These are phyloP conservation scores for Hyparrhenia diplandra DNA, from an alignment of 176 grass and related monocot genomes.

Conservation along the genomic window DNA sequence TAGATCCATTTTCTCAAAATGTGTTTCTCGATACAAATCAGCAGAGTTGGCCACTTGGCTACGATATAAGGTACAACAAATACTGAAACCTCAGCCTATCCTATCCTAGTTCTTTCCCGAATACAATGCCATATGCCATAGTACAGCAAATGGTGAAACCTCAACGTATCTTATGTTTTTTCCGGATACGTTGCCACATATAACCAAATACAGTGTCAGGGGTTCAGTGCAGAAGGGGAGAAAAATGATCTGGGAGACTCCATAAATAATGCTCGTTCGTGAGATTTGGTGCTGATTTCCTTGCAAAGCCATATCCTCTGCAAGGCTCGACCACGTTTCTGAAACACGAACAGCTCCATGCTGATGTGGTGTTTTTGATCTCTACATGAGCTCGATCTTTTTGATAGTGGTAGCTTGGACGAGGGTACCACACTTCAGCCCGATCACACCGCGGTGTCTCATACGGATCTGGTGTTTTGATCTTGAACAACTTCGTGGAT, in stretches of 20 bases:
- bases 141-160: background rate
- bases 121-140: background rate
- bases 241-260: background rate
- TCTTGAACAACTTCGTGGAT: conserved; percentile 45
- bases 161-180: background rate
- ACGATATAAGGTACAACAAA: conserved; percentile 1
- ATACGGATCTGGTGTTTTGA: background rate
- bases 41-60: no score
- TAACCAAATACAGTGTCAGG: background rate
- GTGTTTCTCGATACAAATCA: no score
- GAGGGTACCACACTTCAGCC: conserved; percentile 60
- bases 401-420: conserved; percentile 40
- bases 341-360: background rate
- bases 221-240: no score
- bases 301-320: background rate
- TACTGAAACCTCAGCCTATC: background rate
- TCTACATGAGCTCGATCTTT: conserved; percentile 33
- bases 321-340: background rate
- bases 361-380: background rate
- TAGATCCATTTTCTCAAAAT: no score
- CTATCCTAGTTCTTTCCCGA: background rate
- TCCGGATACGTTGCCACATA: background rate
- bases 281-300: background rate
- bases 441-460: background rate
- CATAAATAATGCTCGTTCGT: background rate